Evolutionary conservation across 495 filamentous ascomycete genomes (phyloP).

Genomic region (Hypoxylon fragiforme): DNA sequence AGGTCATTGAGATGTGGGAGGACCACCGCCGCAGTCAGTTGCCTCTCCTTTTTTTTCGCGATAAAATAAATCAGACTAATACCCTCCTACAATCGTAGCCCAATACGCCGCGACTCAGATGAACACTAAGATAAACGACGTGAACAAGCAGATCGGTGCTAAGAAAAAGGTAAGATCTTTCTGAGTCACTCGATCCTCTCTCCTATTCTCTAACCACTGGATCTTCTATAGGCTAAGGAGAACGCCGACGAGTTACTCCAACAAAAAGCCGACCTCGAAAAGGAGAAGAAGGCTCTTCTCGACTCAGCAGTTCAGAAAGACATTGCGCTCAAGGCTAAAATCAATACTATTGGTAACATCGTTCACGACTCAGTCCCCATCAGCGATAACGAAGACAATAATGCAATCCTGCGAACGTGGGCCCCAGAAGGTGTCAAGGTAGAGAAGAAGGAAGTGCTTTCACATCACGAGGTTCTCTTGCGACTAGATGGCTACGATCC

Average conservation of each 20-base stretch:
- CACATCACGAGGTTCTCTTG: conserved; percentile 92
- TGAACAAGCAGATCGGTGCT: conserved; percentile 84
- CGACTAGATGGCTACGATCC: conserved; percentile 91
- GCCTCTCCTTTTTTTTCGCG: not conserved
- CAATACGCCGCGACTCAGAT: conserved; percentile 81
- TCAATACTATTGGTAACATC: conserved; percentile 87
- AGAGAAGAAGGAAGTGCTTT: conserved; percentile 71
- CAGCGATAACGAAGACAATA: conserved; percentile 90
- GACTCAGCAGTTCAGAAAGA: conserved; percentile 75
- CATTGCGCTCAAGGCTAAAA: conserved; percentile 68
- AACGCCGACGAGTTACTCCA: conserved; percentile 72
- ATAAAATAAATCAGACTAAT: not conserved
- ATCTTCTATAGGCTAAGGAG: conserved; percentile 70
- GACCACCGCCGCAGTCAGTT: conserved; percentile 76
- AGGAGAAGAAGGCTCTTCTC: conserved; percentile 77
- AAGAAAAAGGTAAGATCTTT: conserved; percentile 79
- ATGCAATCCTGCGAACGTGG: conserved; percentile 75
- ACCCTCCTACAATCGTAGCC: conserved; percentile 48
- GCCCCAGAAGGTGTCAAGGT: conserved; percentile 69
- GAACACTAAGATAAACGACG: conserved; percentile 77
- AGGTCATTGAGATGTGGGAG: conserved; percentile 84
- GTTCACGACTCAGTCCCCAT: conserved; percentile 93
- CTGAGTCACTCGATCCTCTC: conserved; percentile 15
- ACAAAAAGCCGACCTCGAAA: conserved; percentile 75
- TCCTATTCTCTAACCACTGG: conserved; percentile 3